Evolutionary conservation across 2,329 filamentous ascomycete genomes (phyloP), one percentile per base, ranked within the genome.

Genomic region (Emmonsia crescens): DNA sequence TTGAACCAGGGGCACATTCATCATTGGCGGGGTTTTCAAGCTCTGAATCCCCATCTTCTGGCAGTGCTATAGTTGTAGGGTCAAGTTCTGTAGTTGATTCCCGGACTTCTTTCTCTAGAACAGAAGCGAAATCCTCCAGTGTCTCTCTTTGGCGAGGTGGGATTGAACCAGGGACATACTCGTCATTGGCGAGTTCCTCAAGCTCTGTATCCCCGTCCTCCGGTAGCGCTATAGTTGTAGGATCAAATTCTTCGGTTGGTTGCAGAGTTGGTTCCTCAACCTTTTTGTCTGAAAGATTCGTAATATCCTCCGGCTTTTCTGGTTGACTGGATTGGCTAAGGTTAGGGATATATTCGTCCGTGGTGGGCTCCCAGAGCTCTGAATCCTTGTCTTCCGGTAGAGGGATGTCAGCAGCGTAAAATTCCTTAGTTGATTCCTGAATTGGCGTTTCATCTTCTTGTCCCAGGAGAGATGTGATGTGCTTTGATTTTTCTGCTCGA

Each of bases 401-500:
- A 40, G 60, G 44, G 29, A 31, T 14, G 16, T 24, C 14, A 24
- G 36, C 36, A 10, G 40, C 19, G 12, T 54, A 4, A 54, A 44
- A 21, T 3, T 31, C 38, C 46, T 51, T 31, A 29, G n/a, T 6
- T 49, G 29, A 6, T 36, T 16, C 14, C 42, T 31, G 14, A 49
- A 10, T 31, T 36, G 19, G 29, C 9, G 29, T 9, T 4, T 40
- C 38, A 19, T 8, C 29, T 38, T 27, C 38, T 29, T 46, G 27
- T 5, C 8, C 19, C 52, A n/a, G 16, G 27, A 33, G 29, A 27
- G 46, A 5, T 9, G 33, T n/a, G 5, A 6, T 16, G 21, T 27
- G n/a, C 21, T 2, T 21, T 63, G 29, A 12, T 54, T 31, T n/a
- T 31, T 64, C 48, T 60, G 62, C 42, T 62, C 66, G 49, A 60